phyloP scores from a whole-genome alignment of 768 basidiomycete species.

The Sporobolomyces pararoseus region DNA sequence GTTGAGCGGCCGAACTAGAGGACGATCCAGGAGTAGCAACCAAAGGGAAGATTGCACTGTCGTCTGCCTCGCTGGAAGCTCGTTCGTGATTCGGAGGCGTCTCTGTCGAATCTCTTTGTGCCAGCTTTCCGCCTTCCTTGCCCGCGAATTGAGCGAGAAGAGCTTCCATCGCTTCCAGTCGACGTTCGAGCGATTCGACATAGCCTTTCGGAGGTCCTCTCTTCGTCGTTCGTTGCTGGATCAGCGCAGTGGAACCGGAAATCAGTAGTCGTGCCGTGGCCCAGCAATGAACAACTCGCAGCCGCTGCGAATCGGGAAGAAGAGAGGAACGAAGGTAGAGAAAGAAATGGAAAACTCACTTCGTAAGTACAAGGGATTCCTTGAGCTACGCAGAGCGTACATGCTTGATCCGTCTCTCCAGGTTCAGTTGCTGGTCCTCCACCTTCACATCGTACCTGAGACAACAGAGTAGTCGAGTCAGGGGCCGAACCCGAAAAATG shows the following conservation, averaged over 20 bases:
- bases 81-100: background rate
- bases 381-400: conserved; percentile 18
- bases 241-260: too few species aligned
- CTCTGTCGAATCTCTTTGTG: background rate
- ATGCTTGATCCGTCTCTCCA: background rate
- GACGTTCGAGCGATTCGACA: conserved; percentile 38
- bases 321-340: too few species aligned
- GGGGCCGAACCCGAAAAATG: too few species aligned
- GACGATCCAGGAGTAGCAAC: background rate
- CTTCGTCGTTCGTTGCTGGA: conserved; percentile 19
- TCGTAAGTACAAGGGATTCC: conserved; percentile 23
- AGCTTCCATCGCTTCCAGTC: conserved; percentile 41
- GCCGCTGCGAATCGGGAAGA: too few species aligned
- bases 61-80: background rate
- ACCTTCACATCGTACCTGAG: conserved; percentile 19
- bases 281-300: too few species aligned
- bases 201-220: conserved; percentile 32
- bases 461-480: too few species aligned
- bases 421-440: background rate
- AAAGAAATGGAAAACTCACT: conserved; percentile 12
- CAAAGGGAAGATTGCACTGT: background rate
- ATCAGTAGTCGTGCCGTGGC: too few species aligned
- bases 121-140: background rate
- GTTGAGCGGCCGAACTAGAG: background rate
- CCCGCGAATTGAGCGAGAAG: conserved; percentile 23